phyloP scores from a whole-genome alignment of 371 early-diverging fungal species.

The Circinella umbellata region DNA sequence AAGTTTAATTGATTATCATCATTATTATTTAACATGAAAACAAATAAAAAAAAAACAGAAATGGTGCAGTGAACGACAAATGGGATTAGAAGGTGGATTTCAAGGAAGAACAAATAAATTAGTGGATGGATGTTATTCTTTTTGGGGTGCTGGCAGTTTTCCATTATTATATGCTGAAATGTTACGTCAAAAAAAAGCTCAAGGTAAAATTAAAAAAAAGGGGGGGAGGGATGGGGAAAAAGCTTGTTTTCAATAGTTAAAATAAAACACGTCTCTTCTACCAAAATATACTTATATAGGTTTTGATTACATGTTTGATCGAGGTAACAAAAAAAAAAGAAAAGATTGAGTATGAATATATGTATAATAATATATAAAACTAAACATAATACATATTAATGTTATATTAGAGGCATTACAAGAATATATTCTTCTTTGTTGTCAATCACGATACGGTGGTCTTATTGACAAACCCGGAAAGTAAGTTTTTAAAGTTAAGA shows the following conservation, averaged over 20 bases:
- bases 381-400: no score
- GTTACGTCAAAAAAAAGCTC: conserved; percentile 19
- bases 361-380: not conserved
- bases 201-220: conserved; percentile 19
- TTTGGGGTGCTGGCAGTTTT: conserved; percentile 94
- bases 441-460: conserved; percentile 85
- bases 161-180: conserved; percentile 69
- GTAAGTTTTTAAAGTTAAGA: conserved; percentile 42
- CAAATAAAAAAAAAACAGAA: no score
- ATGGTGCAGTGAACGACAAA: conserved; percentile 85
- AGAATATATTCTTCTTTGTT: conserved; percentile 86
- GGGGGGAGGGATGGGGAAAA: not conserved
- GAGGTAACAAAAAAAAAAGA: conserved; percentile 40
- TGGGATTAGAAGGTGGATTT: conserved; percentile 94
- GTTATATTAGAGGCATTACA: conserved; percentile 72
- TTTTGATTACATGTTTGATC: conserved; percentile 54
- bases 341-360: not conserved
- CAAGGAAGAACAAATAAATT: conserved; percentile 97
- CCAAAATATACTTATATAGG: not conserved
- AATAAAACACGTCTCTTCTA: not conserved
- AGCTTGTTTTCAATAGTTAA: not conserved
- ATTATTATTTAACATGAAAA: no score
- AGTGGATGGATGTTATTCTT: conserved; percentile 98
- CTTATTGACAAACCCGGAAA: conserved; percentile 92
- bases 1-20: no score